Evolutionary conservation across 768 basidiomycete species (phyloP).

Genomic region (Kwoniella pini): DNA sequence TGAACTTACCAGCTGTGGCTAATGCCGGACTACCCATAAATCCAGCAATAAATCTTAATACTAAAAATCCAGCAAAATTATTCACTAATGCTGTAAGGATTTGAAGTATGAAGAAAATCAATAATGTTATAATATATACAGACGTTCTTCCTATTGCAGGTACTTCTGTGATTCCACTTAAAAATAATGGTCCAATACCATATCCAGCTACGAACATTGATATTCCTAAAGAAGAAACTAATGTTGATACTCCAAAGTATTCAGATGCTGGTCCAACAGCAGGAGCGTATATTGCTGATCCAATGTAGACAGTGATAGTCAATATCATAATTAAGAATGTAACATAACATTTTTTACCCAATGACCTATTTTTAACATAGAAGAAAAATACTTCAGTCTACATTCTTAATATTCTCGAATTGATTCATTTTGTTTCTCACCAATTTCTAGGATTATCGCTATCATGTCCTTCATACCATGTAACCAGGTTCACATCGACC

Average conservation of each 20-base stretch:
- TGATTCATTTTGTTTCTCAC: too few species aligned
- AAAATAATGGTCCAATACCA: constrained; percentile 37
- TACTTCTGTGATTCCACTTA: constrained; percentile 39
- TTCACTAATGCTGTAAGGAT: constrained; percentile 25
- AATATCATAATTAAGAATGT: constrained; percentile 35
- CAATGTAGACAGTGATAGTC: constrained; percentile 36
- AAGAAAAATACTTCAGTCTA: too few species aligned
- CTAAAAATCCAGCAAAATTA: constrained; percentile 36
- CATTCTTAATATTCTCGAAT: too few species aligned
- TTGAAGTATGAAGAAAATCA: constrained; percentile 33
- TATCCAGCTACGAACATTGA: constrained; percentile 38
- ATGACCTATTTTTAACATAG: constrained; percentile 13
- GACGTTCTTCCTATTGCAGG: constrained; percentile 36
- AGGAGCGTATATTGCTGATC: constrained; percentile 28
- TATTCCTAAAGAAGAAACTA: constrained; percentile 35
- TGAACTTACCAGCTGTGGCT: constrained; percentile 35
- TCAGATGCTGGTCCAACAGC: constrained; percentile 33
- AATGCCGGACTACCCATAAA: constrained; percentile 41
- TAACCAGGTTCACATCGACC: constrained; percentile 24
- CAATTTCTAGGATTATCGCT: constrained; percentile 40
- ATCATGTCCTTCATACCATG: constrained; percentile 41
- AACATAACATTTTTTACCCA: constrained; percentile 34
- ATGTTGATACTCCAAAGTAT: constrained; percentile 30
- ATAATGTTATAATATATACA: constrained; percentile 33
- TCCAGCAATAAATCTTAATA: constrained; percentile 37